A percentile compares a stretch with the other conserved stretches of the same genome.
phyloP scores from a whole-genome alignment of 2,329 filamentous ascomycete genomes.

The Cytospora chrysosperma region DNA sequence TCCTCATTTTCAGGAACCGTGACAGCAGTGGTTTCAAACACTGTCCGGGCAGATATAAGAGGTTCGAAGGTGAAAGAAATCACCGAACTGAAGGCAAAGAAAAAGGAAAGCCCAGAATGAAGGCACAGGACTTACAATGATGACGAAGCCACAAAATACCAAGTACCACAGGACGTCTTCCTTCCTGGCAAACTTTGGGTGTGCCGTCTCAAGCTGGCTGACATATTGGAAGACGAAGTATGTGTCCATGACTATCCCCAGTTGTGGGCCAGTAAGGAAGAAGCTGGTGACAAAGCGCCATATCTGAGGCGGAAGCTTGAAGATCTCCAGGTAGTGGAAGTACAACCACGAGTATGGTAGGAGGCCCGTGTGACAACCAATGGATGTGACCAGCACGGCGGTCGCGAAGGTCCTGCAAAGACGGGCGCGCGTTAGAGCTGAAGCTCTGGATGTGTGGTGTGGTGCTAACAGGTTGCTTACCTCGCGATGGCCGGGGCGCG shows the following conservation, averaged over 20 bases:
- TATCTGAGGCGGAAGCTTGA: constrained; percentile 51
- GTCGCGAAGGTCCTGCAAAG: constrained; percentile 63
- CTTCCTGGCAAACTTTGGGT: constrained; percentile 68
- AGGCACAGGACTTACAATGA: constrained; percentile 66
- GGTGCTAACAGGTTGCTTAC: constrained; percentile 31
- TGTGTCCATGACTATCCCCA: constrained; percentile 66
- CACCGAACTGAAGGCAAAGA: constrained; percentile 35
- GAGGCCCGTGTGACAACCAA: constrained; percentile 58
- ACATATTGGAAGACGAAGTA: constrained; percentile 80
- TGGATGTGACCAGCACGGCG: constrained; percentile 61
- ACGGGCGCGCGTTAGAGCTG: constrained; percentile 1
- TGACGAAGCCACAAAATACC: constrained; percentile 67
- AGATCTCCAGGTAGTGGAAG: constrained; percentile 53
- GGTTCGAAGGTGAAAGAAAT: constrained; percentile 32
- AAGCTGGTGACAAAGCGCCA: constrained; percentile 46
- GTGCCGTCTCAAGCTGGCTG: constrained; percentile 69
- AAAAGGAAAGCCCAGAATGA: neutral
- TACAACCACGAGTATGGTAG: constrained; percentile 51
- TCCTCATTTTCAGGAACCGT: constrained; percentile 83
- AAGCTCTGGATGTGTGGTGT: neutral
- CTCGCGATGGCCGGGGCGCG: constrained; percentile 43
- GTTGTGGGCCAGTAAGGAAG: constrained; percentile 39
- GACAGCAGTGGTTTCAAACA: constrained; percentile 64
- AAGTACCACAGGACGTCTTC: constrained; percentile 83
- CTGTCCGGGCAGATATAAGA: constrained; percentile 80